These are phyloP conservation scores for Oryza meridionalis DNA, from an alignment of 176 grass and related monocot genomes.

Conservation along the genomic window DNA sequence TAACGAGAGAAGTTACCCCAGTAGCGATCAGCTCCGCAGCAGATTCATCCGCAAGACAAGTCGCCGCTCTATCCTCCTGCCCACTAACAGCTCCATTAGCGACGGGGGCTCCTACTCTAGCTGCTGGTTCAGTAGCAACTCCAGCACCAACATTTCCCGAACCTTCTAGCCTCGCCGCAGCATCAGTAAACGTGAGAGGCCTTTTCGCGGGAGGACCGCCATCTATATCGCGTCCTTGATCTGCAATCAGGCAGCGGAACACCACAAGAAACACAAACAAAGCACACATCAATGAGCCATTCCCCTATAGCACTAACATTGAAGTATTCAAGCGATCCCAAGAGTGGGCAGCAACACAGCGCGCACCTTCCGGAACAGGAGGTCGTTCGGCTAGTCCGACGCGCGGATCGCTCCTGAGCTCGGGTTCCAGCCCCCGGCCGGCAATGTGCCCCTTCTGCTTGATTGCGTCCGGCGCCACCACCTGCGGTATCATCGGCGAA, in stretches of 20 bases:
- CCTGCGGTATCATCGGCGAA: conserved; percentile 34
- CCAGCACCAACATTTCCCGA: not conserved
- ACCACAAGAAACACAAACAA: conserved; percentile 12
- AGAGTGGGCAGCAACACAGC: not conserved
- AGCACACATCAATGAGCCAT: not conserved
- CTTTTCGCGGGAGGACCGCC: not conserved
- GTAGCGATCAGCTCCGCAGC: not conserved
- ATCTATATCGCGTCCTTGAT: conserved; percentile 26
- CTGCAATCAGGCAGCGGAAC: conserved; percentile 11
- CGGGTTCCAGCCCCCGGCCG: not conserved
- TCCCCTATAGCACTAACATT: not conserved
- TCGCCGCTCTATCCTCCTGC: not conserved
- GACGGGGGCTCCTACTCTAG: not conserved
- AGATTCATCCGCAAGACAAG: conserved; percentile 15
- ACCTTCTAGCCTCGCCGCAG: not conserved
- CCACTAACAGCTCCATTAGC: conserved; percentile 2
- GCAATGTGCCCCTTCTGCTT: conserved; percentile 48
- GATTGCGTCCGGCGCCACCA: conserved; percentile 38
- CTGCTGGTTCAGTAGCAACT: not conserved
- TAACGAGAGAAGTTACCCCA: not conserved
- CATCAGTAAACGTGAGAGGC: not conserved
- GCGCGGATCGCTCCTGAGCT: conserved; percentile 14
- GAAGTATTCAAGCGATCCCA: not conserved
- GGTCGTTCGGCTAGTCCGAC: not conserved
- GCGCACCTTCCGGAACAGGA: conserved; percentile 43